These are phyloP conservation scores for Globisporangium nodosum DNA, from an alignment of 352 stramenopile genomes.

Conservation along the genomic window DNA sequence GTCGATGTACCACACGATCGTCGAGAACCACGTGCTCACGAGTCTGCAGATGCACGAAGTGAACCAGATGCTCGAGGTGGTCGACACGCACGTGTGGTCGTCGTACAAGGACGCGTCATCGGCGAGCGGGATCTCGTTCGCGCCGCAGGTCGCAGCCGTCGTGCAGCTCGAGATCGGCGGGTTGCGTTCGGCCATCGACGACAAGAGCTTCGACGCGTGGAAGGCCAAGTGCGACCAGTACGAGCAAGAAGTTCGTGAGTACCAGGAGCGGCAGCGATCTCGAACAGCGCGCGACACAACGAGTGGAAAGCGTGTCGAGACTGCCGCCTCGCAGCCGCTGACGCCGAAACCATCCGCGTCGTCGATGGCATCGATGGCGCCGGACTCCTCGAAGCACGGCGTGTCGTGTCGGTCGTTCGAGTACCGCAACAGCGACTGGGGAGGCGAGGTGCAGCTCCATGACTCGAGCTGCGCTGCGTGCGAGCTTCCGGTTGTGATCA, in stretches of 20 bases:
- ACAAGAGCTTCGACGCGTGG: constrained; percentile 48
- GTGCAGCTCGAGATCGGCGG: constrained; percentile 55
- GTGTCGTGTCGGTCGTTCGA: constrained; percentile 59
- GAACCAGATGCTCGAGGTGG: constrained; percentile 66
- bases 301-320: background rate
- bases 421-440: constrained; percentile 83
- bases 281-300: background rate
- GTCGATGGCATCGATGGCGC: background rate
- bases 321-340: background rate
- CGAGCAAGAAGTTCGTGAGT: constrained; percentile 21
- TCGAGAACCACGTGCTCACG: constrained; percentile 63
- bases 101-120: constrained; percentile 64
- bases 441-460: constrained; percentile 80
- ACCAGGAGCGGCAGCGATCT: background rate
- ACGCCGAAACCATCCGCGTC: background rate
- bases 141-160: constrained; percentile 62
- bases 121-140: constrained; percentile 47
- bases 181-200: constrained; percentile 35
- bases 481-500: constrained; percentile 78
- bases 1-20: constrained; percentile 72
- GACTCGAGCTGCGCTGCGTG: constrained; percentile 68
- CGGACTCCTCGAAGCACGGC: background rate
- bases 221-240: constrained; percentile 52
- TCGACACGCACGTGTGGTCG: constrained; percentile 79
- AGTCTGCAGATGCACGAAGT: constrained; percentile 63